These are phyloP conservation scores for Pseudocercospora eumusae DNA, from an alignment of 2,329 filamentous ascomycete species.

Conservation along the genomic window DNA sequence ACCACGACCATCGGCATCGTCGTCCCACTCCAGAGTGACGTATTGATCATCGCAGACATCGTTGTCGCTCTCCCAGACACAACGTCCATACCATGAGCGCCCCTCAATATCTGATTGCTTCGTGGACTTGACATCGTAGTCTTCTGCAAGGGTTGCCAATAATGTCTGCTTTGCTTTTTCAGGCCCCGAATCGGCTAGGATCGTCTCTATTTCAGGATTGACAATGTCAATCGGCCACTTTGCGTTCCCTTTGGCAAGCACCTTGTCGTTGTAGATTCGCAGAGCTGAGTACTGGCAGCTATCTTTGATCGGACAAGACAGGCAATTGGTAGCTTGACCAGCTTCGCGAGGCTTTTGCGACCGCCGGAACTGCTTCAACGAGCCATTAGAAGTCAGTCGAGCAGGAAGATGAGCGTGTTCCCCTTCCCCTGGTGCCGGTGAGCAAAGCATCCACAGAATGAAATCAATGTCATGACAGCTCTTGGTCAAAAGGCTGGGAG, in stretches of 20 bases:
- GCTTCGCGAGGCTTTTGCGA: conserved; percentile 74
- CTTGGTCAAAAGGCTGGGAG: conserved; percentile 84
- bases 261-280: conserved; percentile 73
- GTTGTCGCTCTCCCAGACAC: conserved; percentile 91
- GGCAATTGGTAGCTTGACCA: conserved; percentile 79
- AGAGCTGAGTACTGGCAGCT: conserved; percentile 84
- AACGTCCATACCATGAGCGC: conserved; percentile 80
- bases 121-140: conserved; percentile 58
- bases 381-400: conserved; percentile 73
- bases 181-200: conserved; percentile 50
- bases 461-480: conserved; percentile 96
- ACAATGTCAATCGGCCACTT: conserved; percentile 87
- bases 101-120: conserved; percentile 51
- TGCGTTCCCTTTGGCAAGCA: conserved; percentile 66
- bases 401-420: conserved; percentile 64
- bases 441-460: conserved; percentile 84
- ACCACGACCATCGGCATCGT: conserved; percentile 59
- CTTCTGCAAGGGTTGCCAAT: conserved; percentile 52
- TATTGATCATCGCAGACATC: conserved; percentile 91
- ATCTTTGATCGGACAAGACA: conserved; percentile 72
- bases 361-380: conserved; percentile 74
- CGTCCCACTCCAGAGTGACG: conserved; percentile 85
- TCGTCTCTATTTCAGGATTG: conserved; percentile 88
- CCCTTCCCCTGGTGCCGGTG: conserved; percentile 55
- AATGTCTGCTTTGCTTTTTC: conserved; percentile 56